Conservation (phyloP, 139 green algal species). For the Chlorella sp. region DNA sequence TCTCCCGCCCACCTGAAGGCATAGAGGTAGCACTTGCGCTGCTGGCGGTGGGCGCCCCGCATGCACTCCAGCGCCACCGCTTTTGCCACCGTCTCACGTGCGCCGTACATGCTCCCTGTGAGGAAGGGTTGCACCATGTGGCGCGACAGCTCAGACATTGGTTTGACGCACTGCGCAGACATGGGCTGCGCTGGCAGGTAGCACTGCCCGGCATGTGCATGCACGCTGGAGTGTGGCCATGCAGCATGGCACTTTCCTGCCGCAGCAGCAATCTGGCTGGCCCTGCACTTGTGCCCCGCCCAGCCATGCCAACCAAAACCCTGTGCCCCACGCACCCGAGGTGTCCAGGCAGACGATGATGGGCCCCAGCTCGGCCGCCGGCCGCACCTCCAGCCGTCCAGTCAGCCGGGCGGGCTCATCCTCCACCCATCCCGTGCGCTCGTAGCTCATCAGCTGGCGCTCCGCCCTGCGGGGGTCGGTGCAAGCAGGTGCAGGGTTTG, state of each 20-base stretch:
- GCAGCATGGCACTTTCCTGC: too few species aligned
- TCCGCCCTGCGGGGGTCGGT: constrained; percentile 49
- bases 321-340: constrained; percentile 5
- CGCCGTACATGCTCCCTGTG: constrained; percentile 64
- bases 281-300: too few species aligned
- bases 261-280: too few species aligned
- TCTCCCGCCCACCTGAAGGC: constrained; percentile 73
- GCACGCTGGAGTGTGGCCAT: too few species aligned
- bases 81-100: constrained; percentile 91
- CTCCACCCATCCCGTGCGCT: constrained; percentile 90
- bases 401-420: constrained; percentile 78
- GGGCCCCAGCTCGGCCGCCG: constrained; percentile 88
- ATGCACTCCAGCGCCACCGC: constrained; percentile 92
- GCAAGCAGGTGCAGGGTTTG: too few species aligned
- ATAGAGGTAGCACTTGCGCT: constrained; percentile 88
- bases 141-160: too few species aligned
- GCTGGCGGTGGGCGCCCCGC: constrained; percentile 83
- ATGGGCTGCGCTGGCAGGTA: too few species aligned
- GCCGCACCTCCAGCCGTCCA: constrained; percentile 82
- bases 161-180: too few species aligned
- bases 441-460: constrained; percentile 89
- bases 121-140: background rate
- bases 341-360: constrained; percentile 96
- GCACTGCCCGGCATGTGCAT: too few species aligned
- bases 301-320: too few species aligned